Conservation (phyloP, 2,329 filamentous ascomycete species). For the Aureobasidium sp. region DNA sequence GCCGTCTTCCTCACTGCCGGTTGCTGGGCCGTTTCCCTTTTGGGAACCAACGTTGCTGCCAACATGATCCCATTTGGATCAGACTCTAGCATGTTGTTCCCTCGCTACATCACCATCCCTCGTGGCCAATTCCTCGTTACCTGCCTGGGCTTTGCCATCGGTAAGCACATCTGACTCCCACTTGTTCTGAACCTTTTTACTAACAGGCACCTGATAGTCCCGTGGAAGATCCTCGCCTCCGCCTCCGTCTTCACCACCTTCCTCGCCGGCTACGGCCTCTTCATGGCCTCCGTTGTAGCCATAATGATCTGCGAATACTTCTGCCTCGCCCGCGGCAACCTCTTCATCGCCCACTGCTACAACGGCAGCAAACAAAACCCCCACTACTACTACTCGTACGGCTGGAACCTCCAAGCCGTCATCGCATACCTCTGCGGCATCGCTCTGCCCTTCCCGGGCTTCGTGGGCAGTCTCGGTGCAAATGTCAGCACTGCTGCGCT, state of each 20-base stretch:
- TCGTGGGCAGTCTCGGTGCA: constrained; percentile 36
- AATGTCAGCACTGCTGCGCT: constrained; percentile 26
- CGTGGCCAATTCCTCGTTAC: constrained; percentile 28
- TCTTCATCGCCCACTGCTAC: constrained; percentile 28
- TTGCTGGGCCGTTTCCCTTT: constrained; percentile 28
- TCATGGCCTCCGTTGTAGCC: constrained; percentile 50
- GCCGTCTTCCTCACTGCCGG: constrained; percentile 32
- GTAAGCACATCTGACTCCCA: constrained; percentile 20
- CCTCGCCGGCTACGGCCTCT: constrained; percentile 37
- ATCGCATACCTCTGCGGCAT: constrained; percentile 48
- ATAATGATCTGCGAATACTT: constrained; percentile 54
- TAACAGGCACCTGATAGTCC: constrained; percentile 21
- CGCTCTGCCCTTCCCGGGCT: constrained; percentile 47
- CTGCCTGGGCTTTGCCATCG: constrained; percentile 44
- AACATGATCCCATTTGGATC: constrained; percentile 28
- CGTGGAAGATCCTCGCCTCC: constrained; percentile 56
- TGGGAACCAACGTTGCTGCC: constrained; percentile 30
- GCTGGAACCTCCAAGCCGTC: constrained; percentile 51
- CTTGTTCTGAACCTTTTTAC: neutral
- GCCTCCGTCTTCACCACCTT: constrained; percentile 52
- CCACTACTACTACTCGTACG: constrained; percentile 44
- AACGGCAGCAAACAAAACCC: constrained; percentile 39
- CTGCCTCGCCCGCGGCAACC: constrained; percentile 37
- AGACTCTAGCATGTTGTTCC: constrained; percentile 34
- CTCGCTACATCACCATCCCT: constrained; percentile 40